Conservation (phyloP, 306 rosid genomes). For the Gillenia trifoliata region DNA sequence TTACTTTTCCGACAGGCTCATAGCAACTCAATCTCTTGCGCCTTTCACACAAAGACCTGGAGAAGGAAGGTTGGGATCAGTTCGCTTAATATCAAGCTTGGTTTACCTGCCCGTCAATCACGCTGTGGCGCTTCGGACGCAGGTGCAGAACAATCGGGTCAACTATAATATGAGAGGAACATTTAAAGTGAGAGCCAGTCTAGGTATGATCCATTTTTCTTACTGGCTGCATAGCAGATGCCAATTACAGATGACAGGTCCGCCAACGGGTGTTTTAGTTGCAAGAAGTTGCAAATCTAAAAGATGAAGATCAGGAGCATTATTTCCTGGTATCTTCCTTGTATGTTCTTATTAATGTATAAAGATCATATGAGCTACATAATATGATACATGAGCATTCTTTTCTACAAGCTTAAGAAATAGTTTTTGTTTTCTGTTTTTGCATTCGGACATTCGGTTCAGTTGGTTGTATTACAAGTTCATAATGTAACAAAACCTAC, state of each 20-base stretch:
- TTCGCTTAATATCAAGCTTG: conserved; percentile 69
- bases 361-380: neutral
- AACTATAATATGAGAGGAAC: conserved; percentile 62
- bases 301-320: conserved; percentile 33
- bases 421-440: neutral
- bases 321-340: neutral
- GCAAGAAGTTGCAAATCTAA: conserved; percentile 62
- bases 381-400: conserved; percentile 2
- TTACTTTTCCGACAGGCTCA: conserved; percentile 64
- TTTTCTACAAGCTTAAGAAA: neutral
- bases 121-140: conserved; percentile 59
- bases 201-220: conserved; percentile 58
- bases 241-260: conserved; percentile 81
- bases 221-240: conserved; percentile 67
- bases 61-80: conserved; percentile 54
- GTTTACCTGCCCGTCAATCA: conserved; percentile 76
- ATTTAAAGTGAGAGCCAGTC: conserved; percentile 54
- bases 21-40: conserved; percentile 53
- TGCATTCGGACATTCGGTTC: neutral
- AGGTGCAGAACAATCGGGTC: conserved; percentile 59
- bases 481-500: neutral
- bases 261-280: conserved; percentile 70
- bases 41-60: conserved; percentile 57
- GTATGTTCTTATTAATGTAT: conserved; percentile 18
- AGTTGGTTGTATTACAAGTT: neutral